These are phyloP conservation scores for Penicillium janthinellum DNA, from an alignment of 2,329 filamentous ascomycete genomes.

Conservation along the genomic window DNA sequence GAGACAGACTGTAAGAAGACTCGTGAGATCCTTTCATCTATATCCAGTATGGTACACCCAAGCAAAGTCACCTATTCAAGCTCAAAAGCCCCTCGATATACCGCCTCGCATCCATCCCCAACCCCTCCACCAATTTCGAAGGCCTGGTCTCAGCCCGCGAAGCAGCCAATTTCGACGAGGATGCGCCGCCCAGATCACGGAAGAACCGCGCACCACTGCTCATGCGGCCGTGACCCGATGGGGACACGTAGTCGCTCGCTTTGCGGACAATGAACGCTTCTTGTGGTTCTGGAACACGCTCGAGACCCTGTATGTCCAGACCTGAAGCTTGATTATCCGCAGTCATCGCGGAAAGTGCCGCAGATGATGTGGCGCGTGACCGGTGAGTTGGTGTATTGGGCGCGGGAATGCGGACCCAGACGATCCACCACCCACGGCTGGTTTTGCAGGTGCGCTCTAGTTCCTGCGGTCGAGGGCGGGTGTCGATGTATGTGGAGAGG, in stretches of 20 bases:
- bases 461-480: conserved; percentile 50
- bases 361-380: conserved; percentile 18
- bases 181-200: conserved; percentile 43
- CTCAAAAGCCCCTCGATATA: conserved; percentile 51
- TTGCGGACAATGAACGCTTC: conserved; percentile 52
- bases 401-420: conserved; percentile 60
- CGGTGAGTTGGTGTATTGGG: conserved; percentile 8
- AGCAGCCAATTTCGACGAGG: conserved; percentile 26
- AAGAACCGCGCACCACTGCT: conserved; percentile 41
- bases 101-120: conserved; percentile 49
- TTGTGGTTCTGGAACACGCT: conserved; percentile 20
- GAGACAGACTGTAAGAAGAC: background rate
- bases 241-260: conserved; percentile 44
- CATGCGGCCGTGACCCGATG: conserved; percentile 35
- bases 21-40: background rate
- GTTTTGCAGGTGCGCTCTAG: conserved; percentile 65
- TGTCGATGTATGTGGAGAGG: conserved; percentile 58
- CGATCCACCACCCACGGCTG: conserved; percentile 66
- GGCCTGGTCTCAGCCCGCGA: conserved; percentile 35
- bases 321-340: background rate
- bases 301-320: background rate
- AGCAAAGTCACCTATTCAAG: conserved; percentile 42
- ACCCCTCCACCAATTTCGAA: conserved; percentile 45
- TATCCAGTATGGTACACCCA: background rate
- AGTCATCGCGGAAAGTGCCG: conserved; percentile 15